These are phyloP conservation scores for Ambrosia trifida DNA, from an alignment of 129 eudicot species.

Conservation along the genomic window DNA sequence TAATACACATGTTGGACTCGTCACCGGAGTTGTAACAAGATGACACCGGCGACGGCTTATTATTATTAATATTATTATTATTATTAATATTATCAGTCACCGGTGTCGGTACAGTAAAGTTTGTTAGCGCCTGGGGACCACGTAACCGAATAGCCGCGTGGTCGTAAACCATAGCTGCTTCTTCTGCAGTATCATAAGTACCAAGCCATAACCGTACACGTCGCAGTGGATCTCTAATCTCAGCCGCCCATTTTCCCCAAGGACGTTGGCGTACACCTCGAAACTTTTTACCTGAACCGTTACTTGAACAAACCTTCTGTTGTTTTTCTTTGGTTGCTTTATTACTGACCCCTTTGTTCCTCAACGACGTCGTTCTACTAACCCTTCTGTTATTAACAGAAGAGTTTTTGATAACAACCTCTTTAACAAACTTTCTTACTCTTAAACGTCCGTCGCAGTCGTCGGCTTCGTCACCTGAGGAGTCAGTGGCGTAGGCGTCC, in stretches of 20 bases:
- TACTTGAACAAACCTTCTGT: slow-evolving; percentile 17
- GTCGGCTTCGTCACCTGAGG: slow-evolving; percentile 69
- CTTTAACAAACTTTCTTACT: slow-evolving; percentile 59
- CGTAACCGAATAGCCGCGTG: slow-evolving; percentile 93
- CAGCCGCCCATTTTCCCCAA: slow-evolving; percentile 99
- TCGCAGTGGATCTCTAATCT: slow-evolving; percentile 82
- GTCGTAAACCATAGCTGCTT: slow-evolving; percentile 98
- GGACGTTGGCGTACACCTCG: slow-evolving; percentile 94
- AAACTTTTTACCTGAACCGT: slow-evolving; percentile 48
- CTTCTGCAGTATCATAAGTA: slow-evolving; percentile 91
- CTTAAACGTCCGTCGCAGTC: slow-evolving; percentile 31
- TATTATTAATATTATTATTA: not conserved
- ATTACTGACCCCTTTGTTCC: slow-evolving; percentile 27
- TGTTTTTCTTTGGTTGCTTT: slow-evolving; percentile 23
- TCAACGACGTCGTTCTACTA: slow-evolving; percentile 15
- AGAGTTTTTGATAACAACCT: slow-evolving; percentile 50
- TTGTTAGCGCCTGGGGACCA: slow-evolving; percentile 94
- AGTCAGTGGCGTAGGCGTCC: slow-evolving; percentile 84
- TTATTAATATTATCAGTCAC: slow-evolving; percentile 9
- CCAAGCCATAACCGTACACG: slow-evolving; percentile 96
- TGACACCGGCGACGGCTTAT: slow-evolving; percentile 19
- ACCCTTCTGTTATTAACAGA: not conserved
- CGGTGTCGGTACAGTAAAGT: slow-evolving; percentile 51
- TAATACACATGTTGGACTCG: slow-evolving; percentile 26
- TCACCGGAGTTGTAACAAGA: slow-evolving; percentile 56